Evolutionary conservation across 371 early-diverging fungal genomes (phyloP), one percentile per base, ranked within the genome.

Genomic region (Syncephalastrum sp.): DNA sequence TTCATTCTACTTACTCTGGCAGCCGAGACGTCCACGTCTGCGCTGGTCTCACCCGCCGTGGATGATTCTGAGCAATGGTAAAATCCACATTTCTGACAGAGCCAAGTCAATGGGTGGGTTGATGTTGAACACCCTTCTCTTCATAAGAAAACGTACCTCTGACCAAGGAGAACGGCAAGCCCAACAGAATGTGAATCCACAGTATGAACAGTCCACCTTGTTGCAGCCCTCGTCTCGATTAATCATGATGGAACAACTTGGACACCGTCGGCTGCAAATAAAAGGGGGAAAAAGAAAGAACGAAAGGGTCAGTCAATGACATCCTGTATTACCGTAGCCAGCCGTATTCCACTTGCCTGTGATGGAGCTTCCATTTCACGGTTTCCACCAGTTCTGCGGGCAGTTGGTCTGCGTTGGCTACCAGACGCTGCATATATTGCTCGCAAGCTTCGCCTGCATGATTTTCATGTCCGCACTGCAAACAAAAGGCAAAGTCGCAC

Each of bases 211-310:
- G 54, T 90, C 89, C 5, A 90, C 87, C 59, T 86, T 85, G 60
- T 90, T 89, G 63, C 91, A 90, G 3, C 91, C 91, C 61, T 90
- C 91, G 53, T 90, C 91, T 27, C 91, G 69, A 52, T 87, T 77
- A 48, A 90, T 90, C 68, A 90, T 68, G 44, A 89, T 81, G 5
- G 79, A 83, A 61, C 91, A 90, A 50, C 82, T 80, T 0, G 91
- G 91, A 61, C 91, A 90, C 24, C 76, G 69, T 41, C 82, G 83
- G 19, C 85, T 81, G 29, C 23, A 25, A 8, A 16, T 6, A 21
- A 21, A 21, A 21, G 21, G 21, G 21, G 21, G 2, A 21, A 27
- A 14, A 47, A 5, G 14, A 5, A 27, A 17, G 3, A 3, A 2
- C 33, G 7, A 17, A 41, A 5, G 19, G 17, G 15, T 29, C 63